Conservation (phyloP, 768 basidiomycete species). For the Lanmaoa pseudosensibilis region DNA sequence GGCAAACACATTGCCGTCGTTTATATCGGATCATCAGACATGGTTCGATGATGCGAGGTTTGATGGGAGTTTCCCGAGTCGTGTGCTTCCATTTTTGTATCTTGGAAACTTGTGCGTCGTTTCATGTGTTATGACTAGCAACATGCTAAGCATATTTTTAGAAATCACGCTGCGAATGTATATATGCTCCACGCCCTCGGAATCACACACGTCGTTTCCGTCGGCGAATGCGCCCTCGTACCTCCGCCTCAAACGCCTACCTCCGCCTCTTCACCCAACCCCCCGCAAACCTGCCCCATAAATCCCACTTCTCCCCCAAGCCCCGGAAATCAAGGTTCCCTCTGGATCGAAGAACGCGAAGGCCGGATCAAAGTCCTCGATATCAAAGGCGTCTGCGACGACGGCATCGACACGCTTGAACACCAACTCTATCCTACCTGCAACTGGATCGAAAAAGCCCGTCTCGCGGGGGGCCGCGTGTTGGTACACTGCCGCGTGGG, state of each 20-base stretch:
- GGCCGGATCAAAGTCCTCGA: constrained; percentile 89
- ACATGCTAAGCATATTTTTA: constrained; percentile 29
- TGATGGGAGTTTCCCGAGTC: constrained; percentile 93
- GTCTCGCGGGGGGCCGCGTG: constrained; percentile 80
- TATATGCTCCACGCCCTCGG: constrained; percentile 96
- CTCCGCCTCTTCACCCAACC: neutral
- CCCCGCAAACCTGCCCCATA: neutral
- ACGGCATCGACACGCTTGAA: constrained; percentile 93
- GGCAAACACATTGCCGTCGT: constrained; percentile 68
- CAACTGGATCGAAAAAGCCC: constrained; percentile 89
- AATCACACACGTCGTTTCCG: constrained; percentile 95
- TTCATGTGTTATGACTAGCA: neutral
- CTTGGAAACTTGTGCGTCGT: constrained; percentile 86
- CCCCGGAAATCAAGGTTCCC: constrained; percentile 60
- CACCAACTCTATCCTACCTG: constrained; percentile 87
- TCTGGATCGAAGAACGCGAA: constrained; percentile 87
- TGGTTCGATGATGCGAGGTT: constrained; percentile 95
- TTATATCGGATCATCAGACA: constrained; percentile 72
- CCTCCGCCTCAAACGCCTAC: constrained; percentile 59
- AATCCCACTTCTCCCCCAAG: constrained; percentile 27
- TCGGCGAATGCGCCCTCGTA: constrained; percentile 90
- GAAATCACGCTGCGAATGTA: constrained; percentile 91
- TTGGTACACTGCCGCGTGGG: constrained; percentile 99
- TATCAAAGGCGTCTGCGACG: constrained; percentile 91
- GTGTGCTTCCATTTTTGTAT: constrained; percentile 90